Base-by-base conservation (phyloP, 331 rosid species). In the Cydonia oblonga region DNA sequence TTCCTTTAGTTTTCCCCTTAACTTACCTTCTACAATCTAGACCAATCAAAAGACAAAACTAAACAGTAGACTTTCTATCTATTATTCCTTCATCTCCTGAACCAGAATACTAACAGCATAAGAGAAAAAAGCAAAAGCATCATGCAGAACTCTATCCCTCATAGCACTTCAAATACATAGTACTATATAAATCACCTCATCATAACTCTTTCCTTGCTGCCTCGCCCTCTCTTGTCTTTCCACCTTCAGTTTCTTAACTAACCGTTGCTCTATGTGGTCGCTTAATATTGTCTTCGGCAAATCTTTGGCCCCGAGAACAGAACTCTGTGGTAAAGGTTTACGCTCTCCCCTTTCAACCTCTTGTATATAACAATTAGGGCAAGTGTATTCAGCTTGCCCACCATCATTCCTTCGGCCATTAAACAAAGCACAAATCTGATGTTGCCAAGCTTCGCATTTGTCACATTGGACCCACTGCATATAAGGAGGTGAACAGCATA, bases 381-480 rank as follows among this genome's bases (percentile, higher is more conserved):
- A 95, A 35, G 97, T 95, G 82, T 95, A 95, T 58, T 91, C 97
- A 64, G 96, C 97, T 79, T 91, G 96, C 61, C 99, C 99, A 64
- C 97, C 97, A 70, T 88, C 97, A 86, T 95, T 91, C 81, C 96
- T 89, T 76, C 96, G 83, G 57, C 96, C 99, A 83, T 95, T 95
- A 84, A 95, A 95, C 76, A 95, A 77, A 75, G 96, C 97, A 83
- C 99, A 95, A 69, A 95, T 90, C 82, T 95, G 99, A 81, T 95
- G 99, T 63, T 95, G 99, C 97, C 99, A 95, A 44, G 97, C 99
- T 86, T 95, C 97, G 68, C 99, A 95, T 82, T 91, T 95, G 84
- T 95, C 99, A 82, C 99, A 95, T 85, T 91, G 99, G 81, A 95
- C 99, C 97, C 97, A 95, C 99, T 95, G 87, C 79, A 85, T 51